Evolutionary conservation across 768 basidiomycete genomes (phyloP), one percentile per base, ranked within the genome.

Genomic region (Panaeolus papilionaceus): DNA sequence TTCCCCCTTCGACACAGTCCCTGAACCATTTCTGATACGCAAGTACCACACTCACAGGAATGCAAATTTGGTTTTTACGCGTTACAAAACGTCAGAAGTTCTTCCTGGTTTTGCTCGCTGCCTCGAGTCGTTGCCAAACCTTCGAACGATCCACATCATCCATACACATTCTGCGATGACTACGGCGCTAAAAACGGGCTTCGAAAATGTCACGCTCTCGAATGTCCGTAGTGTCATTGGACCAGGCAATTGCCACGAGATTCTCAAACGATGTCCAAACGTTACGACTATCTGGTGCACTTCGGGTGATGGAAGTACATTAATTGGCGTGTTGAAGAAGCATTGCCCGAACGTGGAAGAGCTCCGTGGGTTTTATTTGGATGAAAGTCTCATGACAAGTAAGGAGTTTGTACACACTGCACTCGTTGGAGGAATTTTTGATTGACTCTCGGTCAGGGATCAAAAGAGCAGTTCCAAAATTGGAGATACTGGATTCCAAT

Each of bases 161-260:
- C 77, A 78, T 64, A 74, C 77, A 18, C 77, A 80, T 66, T 72
- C 74, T 3, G 72, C 71, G 44, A 79, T 79, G 77, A 75, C 75
- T 6, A 75, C 74, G 9, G 69, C 68, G 14, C 62, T 78, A 16
- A 74, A 74, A 44, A 66, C 69, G 0, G 72, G 66, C 10, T 78
- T 79, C 47, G 62, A 72, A 28, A 67, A 64, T 11, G 58, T 71
- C 20, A 61, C 62, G 4, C 64, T 77, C 10, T 75, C 78, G 11
- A 65, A 49, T 16, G 70, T 79, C 28, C 77, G 74, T 20, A 75
- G 68, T 0, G 49, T 78, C 20, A 74, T 77, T 38, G 69, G 76
- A 0, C 79, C 76, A 0, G 71, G 73, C 11, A 71, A 74, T 61
- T 75, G 75, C 14, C 79, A 79, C 40, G 71, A 79, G 39, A 70